Percentiles rank a stretch among this genome's conserved stretches.
These are phyloP conservation scores for Coniella lustricola DNA, from an alignment of 2,329 filamentous ascomycete genomes.

Conservation along the genomic window DNA sequence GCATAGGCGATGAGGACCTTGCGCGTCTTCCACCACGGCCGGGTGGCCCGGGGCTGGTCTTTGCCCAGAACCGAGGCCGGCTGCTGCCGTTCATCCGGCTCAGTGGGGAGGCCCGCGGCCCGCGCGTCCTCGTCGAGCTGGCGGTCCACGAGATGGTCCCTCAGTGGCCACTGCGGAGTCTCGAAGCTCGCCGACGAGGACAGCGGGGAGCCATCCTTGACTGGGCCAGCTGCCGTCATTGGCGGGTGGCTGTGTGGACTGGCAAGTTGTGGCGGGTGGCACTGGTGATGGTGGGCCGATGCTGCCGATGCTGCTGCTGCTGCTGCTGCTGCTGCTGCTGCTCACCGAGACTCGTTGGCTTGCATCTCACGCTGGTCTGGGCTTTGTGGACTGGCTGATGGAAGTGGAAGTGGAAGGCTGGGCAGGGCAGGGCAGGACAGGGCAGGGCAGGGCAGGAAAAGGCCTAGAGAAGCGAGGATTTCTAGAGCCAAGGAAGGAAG, in stretches of 20 bases:
- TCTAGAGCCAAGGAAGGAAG: too few species aligned
- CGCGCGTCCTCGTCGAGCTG: slow-evolving; percentile 1
- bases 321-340: not conserved
- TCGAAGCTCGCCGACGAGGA: slow-evolving; percentile 2
- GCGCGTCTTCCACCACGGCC: slow-evolving; percentile 15
- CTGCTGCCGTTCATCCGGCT: not conserved
- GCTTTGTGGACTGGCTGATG: not conserved
- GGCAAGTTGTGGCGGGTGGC: too few species aligned
- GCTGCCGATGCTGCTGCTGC: too few species aligned
- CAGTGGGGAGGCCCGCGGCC: not conserved
- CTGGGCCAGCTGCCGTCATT: slow-evolving; percentile 9
- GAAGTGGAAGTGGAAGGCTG: not conserved
- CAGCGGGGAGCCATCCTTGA: slow-evolving; percentile 8
- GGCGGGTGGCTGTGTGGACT: too few species aligned
- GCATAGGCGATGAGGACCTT: slow-evolving; percentile 4
- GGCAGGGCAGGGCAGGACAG: too few species aligned
- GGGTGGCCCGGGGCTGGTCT: not conserved
- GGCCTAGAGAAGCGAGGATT: too few species aligned
- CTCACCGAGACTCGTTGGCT: slow-evolving; percentile 9
- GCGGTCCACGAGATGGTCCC: not conserved
- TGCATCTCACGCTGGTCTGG: slow-evolving; percentile 7
- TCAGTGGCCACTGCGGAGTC: not conserved
- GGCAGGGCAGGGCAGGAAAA: too few species aligned
- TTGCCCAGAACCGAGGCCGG: not conserved
- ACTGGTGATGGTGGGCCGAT: not conserved